Evolutionary conservation across 148 eudicot species (phyloP).

Genomic region (Rhododendron henanense): DNA sequence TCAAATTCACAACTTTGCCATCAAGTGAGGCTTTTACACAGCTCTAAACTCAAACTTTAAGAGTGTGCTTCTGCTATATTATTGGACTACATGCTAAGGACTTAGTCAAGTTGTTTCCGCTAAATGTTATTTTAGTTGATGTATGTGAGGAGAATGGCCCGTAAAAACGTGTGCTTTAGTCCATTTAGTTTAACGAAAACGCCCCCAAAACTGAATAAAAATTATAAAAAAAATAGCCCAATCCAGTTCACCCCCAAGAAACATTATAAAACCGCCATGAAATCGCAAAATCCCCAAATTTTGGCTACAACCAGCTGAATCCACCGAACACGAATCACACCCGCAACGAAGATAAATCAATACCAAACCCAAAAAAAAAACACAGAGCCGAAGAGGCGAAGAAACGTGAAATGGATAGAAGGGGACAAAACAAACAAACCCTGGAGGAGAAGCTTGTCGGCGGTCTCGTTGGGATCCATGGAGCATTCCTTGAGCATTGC

Average conservation of each 20-base stretch:
- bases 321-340: neutral
- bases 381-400: neutral
- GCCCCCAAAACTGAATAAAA: neutral
- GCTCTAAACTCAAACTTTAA: neutral
- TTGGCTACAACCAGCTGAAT: neutral
- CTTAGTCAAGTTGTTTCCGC: neutral
- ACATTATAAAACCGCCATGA: neutral
- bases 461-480: slow-evolving; percentile 78
- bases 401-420: neutral
- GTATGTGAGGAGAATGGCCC: neutral
- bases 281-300: neutral
- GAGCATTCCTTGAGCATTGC: slow-evolving; percentile 63
- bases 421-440: slow-evolving; percentile 12
- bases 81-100: neutral
- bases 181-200: neutral
- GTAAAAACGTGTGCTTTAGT: neutral
- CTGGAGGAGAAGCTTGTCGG: slow-evolving; percentile 43
- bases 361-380: neutral
- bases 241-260: neutral
- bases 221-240: neutral
- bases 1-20: neutral
- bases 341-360: neutral
- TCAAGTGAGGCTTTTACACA: neutral
- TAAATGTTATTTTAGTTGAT: too few species aligned
- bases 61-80: neutral